Conservation (phyloP, 768 basidiomycete genomes). For the Boletus pseudopeckii region DNA sequence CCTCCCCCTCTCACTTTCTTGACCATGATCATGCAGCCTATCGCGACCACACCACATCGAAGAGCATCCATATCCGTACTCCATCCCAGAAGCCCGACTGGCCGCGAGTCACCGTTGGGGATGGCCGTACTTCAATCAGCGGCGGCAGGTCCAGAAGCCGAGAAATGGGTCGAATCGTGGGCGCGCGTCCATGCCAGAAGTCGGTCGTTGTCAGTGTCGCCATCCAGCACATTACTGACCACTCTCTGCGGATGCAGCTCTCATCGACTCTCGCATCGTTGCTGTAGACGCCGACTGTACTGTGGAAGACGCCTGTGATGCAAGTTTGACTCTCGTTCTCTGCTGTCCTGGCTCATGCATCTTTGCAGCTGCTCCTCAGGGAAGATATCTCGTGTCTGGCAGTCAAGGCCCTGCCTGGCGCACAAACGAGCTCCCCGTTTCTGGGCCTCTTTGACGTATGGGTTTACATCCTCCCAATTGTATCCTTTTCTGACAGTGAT, state of each 20-base stretch:
- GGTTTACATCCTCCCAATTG: not conserved
- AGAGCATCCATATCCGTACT: constrained; percentile 20
- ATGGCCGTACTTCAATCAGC: constrained; percentile 9
- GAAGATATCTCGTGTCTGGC: constrained; percentile 66
- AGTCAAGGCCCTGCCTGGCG: constrained; percentile 39
- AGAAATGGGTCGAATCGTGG: constrained; percentile 62
- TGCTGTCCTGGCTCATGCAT: not conserved
- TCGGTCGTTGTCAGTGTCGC: constrained; percentile 25
- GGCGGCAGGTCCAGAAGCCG: constrained; percentile 32
- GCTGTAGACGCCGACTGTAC: constrained; percentile 65
- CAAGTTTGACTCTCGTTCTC: constrained; percentile 29
- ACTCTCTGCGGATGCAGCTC: constrained; percentile 39
- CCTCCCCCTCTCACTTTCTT: not conserved
- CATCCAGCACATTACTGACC: not conserved
- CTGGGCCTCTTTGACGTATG: constrained; percentile 76
- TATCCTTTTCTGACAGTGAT: constrained; percentile 4
- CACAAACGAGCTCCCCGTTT: constrained; percentile 29
- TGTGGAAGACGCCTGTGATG: constrained; percentile 83
- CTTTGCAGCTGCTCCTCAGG: constrained; percentile 52
- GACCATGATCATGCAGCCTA: constrained; percentile 13
- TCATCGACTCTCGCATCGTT: constrained; percentile 68
- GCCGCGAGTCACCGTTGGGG: constrained; percentile 18
- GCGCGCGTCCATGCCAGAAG: constrained; percentile 53
- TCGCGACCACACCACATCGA: constrained; percentile 13
- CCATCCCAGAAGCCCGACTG: constrained; percentile 11